Evolutionary conservation across 805 yeast species (phyloP).

Genomic region (Candida tibetensis): DNA sequence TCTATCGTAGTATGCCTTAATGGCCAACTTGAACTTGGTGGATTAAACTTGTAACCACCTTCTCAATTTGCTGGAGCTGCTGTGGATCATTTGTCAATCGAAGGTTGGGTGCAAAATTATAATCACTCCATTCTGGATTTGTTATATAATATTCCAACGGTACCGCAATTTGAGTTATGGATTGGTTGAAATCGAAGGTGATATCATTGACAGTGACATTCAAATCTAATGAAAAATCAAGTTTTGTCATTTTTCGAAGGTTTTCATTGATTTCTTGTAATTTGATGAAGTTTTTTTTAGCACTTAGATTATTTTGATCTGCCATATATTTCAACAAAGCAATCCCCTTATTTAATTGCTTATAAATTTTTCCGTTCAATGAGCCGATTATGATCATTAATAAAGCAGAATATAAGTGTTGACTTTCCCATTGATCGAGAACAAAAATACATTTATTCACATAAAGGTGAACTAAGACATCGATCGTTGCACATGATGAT

Average conservation of each 20-base stretch:
- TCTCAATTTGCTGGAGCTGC: background rate
- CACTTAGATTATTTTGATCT: conserved; percentile 32
- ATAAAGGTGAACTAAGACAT: conserved; percentile 27
- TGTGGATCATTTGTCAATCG: background rate
- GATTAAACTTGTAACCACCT: background rate
- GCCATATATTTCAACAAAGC: conserved; percentile 37
- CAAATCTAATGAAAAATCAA: conserved; percentile 20
- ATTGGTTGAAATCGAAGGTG: background rate
- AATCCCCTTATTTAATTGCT: conserved; percentile 23
- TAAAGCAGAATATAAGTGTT: conserved; percentile 35
- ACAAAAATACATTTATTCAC: conserved; percentile 27
- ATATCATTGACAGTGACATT: conserved; percentile 8
- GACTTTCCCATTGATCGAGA: conserved; percentile 41
- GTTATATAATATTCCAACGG: conserved; percentile 7
- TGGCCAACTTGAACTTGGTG: background rate
- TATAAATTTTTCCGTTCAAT: conserved; percentile 16
- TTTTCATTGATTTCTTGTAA: conserved; percentile 24
- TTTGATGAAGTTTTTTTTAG: conserved; percentile 27
- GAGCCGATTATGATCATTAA: conserved; percentile 27
- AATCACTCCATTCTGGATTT: conserved; percentile 5
- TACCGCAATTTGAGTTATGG: conserved; percentile 4
- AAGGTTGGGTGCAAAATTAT: conserved; percentile 3
- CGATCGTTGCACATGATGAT: conserved; percentile 30
- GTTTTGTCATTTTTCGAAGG: conserved; percentile 23
- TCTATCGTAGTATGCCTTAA: too few species aligned